A percentile compares a stretch with the other conserved stretches of the same genome.
phyloP scores from a whole-genome alignment of 352 stramenopile species.

The Phytopythium helicoides region DNA sequence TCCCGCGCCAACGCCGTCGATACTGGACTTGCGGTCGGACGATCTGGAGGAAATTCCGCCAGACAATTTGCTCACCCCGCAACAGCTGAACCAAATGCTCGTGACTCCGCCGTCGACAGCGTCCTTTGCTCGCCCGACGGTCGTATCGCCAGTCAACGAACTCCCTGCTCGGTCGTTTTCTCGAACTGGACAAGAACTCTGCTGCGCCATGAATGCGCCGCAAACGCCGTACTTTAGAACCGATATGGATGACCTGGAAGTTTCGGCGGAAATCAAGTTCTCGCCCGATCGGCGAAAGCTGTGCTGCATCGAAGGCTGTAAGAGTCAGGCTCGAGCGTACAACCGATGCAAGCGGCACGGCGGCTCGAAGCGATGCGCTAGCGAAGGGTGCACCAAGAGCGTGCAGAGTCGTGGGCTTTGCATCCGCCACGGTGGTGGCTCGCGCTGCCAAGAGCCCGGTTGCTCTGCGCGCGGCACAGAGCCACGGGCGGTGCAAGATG shows the following conservation, averaged over 20 bases:
- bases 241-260: neutral
- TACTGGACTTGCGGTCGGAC: neutral
- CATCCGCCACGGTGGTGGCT: conserved; percentile 72
- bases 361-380: conserved; percentile 79
- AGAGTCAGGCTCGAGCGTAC: conserved; percentile 77
- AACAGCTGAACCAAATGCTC: conserved; percentile 3
- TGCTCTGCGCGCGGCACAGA: conserved; percentile 63
- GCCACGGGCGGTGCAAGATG: conserved; percentile 67
- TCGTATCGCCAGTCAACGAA: neutral
- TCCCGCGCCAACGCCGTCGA: neutral
- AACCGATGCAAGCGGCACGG: conserved; percentile 85
- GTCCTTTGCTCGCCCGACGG: neutral
- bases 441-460: conserved; percentile 59
- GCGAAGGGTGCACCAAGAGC: conserved; percentile 71
- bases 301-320: conserved; percentile 72
- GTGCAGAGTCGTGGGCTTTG: conserved; percentile 70
- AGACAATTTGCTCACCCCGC: neutral
- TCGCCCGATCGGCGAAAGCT: conserved; percentile 71
- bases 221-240: neutral
- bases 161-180: no score
- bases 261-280: conserved; percentile 15
- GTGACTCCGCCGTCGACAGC: neutral
- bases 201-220: no score
- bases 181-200: no score
- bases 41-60: conserved; percentile 2